Evolutionary conservation across 23 red algal species (phyloP).

Genomic region (Gracilaria caudata): DNA sequence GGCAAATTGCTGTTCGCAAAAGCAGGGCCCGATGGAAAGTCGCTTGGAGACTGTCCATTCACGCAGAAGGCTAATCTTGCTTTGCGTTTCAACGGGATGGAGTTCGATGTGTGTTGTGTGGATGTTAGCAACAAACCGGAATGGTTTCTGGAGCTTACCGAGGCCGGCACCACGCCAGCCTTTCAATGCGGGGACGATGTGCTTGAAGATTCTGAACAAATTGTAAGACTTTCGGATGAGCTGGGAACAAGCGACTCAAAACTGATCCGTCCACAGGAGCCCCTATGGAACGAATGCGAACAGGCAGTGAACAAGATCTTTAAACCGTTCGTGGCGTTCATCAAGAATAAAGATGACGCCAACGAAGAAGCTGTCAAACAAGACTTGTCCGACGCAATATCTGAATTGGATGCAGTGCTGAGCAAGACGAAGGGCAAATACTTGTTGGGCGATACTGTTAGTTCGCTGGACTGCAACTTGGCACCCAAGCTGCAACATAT

Average conservation of each 20-base stretch:
- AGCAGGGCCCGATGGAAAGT: conserved; percentile 57
- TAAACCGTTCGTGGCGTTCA: conserved; percentile 32
- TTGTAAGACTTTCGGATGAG: conserved; percentile 43
- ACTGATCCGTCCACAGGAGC: conserved; percentile 16
- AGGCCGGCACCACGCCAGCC: conserved; percentile 39
- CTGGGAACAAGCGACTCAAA: conserved; percentile 17
- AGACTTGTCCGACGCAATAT: conserved; percentile 25
- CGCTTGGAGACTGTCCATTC: conserved; percentile 71
- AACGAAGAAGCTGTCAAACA: conserved; percentile 10
- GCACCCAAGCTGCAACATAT: conserved; percentile 68
- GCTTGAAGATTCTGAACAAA: conserved; percentile 26
- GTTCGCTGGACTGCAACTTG: conserved; percentile 61
- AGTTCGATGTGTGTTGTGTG: conserved; percentile 23
- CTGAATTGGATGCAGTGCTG: conserved; percentile 27
- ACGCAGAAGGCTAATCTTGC: conserved; percentile 64
- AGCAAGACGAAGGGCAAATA: conserved; percentile 18
- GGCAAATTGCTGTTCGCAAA: conserved; percentile 58
- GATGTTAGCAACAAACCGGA: conserved; percentile 58
- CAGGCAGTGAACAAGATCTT: conserved; percentile 44
- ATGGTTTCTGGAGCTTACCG: conserved; percentile 62
- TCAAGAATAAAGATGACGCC: conserved; percentile 62
- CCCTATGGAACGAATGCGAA: conserved; percentile 22
- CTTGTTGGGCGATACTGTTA: conserved; percentile 44
- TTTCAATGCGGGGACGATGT: conserved; percentile 37
- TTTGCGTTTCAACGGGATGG: conserved; percentile 23